Base-by-base conservation (phyloP, 352 stramenopile species). In the Pythium rishiriense region DNA sequence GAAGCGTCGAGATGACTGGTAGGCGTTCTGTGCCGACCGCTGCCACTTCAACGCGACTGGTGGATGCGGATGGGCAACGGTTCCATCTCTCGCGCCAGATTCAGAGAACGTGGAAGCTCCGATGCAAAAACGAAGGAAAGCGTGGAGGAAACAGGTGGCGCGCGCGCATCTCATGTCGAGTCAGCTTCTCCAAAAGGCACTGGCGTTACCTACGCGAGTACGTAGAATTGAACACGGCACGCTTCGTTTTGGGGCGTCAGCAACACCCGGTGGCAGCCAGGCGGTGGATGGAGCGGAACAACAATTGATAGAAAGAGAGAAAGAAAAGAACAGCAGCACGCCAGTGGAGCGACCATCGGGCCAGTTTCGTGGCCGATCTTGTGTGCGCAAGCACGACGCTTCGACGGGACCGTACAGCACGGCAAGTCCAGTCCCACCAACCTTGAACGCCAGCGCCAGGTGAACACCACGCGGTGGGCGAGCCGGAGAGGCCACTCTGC, bases 1-100 rank as follows among this genome's bases (percentile, higher is more conserved):
- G 52, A 59, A 59, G 52, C 39, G 39, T 11, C 25, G 39, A 59
- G 52, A 59, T 59, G 37, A 59, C 52, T 59, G 52, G 52, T 59
- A 24, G 37, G 43, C 24, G 37, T 17, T 25, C 52, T 37, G 52
- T 59, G 51, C 22, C 31, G 49, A 25, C 24, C 47, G 47, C 47
- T 31, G 49, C 51, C 51, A 58, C 51, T 58, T 58, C 51, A 58
- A 58, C 33, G 24, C 37, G 51, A 58, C 51, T 58, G 51, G 51
- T 29, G 49, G 49, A 56, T 56, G 49, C 28, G 45, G 47, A 53
- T 33, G 25, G 31, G 47, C 22, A 25, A 19, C 41, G 33, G 33
- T 14, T 47, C 41, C n/a, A 31, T 31, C 21, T n/a, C n/a, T 51
- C 45, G 45, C 24, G n/a, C 45, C 45, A 31, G 24, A 51, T 51